phyloP scores from a whole-genome alignment of 352 stramenopile species.

The Phytophthora sansomeana region DNA sequence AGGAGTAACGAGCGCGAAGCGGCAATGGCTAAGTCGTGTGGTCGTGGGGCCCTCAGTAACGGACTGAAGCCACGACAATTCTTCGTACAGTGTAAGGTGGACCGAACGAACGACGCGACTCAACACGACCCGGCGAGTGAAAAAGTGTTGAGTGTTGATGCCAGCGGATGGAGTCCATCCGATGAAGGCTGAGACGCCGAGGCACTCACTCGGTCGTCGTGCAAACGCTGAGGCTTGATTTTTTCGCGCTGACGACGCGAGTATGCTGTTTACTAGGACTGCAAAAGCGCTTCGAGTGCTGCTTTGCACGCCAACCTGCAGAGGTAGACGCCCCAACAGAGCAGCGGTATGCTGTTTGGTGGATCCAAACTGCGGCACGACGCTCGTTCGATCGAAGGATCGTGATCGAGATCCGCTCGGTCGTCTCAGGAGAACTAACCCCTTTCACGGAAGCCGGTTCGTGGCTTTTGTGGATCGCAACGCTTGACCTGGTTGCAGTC shows the following conservation, averaged over 20 bases:
- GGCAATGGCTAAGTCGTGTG: constrained; percentile 22
- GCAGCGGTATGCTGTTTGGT: constrained; percentile 29
- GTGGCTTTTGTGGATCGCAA: constrained; percentile 29
- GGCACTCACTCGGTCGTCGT: constrained; percentile 23
- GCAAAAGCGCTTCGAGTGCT: not conserved
- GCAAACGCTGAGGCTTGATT: constrained; percentile 31
- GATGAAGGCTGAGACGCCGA: constrained; percentile 23
- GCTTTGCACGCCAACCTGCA: constrained; percentile 10
- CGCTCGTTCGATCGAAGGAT: constrained; percentile 40
- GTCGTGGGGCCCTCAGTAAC: constrained; percentile 19
- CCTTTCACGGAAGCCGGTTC: constrained; percentile 36
- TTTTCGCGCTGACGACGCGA: constrained; percentile 26
- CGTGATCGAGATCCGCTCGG: constrained; percentile 22
- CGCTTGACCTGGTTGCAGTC: constrained; percentile 9
- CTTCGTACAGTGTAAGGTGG: constrained; percentile 11
- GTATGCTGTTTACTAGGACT: constrained; percentile 26
- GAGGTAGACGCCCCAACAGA: not conserved
- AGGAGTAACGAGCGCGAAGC: constrained; percentile 27
- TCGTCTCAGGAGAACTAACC: constrained; percentile 34
- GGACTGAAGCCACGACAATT: constrained; percentile 14
- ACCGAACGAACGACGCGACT: constrained; percentile 27
- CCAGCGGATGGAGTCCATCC: constrained; percentile 22
- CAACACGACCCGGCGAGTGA: constrained; percentile 20
- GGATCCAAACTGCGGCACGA: not conserved
- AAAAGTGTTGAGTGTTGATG: constrained; percentile 20